Conservation (phyloP, 1,284 basidiomycete genomes). For the Ceraceosorus guamensis region DNA sequence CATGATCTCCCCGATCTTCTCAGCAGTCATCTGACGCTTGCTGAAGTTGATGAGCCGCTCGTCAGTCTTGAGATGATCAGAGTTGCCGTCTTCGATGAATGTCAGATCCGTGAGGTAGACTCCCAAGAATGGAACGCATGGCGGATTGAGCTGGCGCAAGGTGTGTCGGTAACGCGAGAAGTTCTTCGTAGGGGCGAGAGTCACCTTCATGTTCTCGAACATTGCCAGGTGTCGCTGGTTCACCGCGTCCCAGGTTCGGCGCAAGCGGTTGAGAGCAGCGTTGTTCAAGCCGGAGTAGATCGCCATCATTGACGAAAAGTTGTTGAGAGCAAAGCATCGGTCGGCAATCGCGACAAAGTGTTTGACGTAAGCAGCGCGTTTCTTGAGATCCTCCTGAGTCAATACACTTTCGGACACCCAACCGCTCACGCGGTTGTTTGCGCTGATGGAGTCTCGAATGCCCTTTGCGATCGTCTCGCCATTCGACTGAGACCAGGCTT, state of each 20-base stretch:
- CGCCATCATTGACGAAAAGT: conserved; percentile 92
- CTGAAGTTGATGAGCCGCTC: conserved; percentile 77
- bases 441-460: conserved; percentile 81
- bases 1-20: conserved; percentile 92
- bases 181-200: conserved; percentile 82
- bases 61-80: conserved; percentile 65
- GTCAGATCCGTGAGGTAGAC: conserved; percentile 91
- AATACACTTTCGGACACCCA: conserved; percentile 92
- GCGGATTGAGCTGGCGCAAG: conserved; percentile 76
- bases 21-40: conserved; percentile 85
- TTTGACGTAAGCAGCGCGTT: conserved; percentile 72
- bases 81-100: conserved; percentile 97
- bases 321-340: conserved; percentile 78
- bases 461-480: conserved; percentile 55
- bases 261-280: conserved; percentile 82
- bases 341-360: conserved; percentile 90
- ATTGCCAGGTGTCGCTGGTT: conserved; percentile 54
- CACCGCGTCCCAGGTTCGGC: conserved; percentile 90
- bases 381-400: conserved; percentile 74
- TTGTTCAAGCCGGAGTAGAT: conserved; percentile 92
- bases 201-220: conserved; percentile 65
- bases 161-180: conserved; percentile 84
- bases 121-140: conserved; percentile 96
- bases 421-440: conserved; percentile 77
- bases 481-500: conserved; percentile 47